Percentiles rank a stretch among this genome's conserved stretches.
phyloP scores from a whole-genome alignment of 2,329 filamentous ascomycete genomes.

The Aureobasidium namibiae region DNA sequence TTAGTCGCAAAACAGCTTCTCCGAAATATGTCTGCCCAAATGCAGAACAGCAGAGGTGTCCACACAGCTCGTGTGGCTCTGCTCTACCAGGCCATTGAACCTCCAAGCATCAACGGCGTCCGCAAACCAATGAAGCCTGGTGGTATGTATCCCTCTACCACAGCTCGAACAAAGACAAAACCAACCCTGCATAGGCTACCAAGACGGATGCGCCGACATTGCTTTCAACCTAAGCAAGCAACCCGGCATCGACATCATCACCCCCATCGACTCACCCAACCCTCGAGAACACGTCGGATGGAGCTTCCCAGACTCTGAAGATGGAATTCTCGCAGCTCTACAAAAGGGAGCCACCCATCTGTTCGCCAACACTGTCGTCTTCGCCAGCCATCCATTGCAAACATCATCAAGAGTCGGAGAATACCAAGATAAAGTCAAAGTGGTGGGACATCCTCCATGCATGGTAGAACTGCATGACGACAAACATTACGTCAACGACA shows the following conservation, averaged over 20 bases:
- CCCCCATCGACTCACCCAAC: conserved; percentile 23
- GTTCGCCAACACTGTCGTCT: conserved; percentile 46
- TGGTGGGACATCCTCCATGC: conserved; percentile 41
- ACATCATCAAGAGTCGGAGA: conserved; percentile 27
- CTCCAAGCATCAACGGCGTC: conserved; percentile 40
- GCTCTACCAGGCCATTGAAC: conserved; percentile 40
- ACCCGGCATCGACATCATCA: conserved; percentile 27
- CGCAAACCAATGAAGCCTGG: conserved; percentile 44
- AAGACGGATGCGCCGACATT: conserved; percentile 43
- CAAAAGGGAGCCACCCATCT: conserved; percentile 33
- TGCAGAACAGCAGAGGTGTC: background rate
- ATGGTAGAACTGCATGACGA: conserved; percentile 44
- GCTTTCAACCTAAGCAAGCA: conserved; percentile 32
- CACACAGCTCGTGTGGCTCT: conserved; percentile 32
- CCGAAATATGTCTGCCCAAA: background rate
- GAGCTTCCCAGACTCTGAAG: conserved; percentile 38
- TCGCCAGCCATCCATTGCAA: conserved; percentile 42
- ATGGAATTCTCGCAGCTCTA: conserved; percentile 34
- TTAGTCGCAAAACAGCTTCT: background rate
- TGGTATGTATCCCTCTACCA: conserved; percentile 20
- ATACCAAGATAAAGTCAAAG: conserved; percentile 25
- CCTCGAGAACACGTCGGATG: conserved; percentile 25
- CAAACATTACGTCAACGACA: conserved; percentile 41
- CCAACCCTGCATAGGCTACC: conserved; percentile 36
- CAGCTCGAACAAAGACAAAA: background rate